Conservation (phyloP, 139 green algal species). For the Yamagishiella unicocca region DNA sequence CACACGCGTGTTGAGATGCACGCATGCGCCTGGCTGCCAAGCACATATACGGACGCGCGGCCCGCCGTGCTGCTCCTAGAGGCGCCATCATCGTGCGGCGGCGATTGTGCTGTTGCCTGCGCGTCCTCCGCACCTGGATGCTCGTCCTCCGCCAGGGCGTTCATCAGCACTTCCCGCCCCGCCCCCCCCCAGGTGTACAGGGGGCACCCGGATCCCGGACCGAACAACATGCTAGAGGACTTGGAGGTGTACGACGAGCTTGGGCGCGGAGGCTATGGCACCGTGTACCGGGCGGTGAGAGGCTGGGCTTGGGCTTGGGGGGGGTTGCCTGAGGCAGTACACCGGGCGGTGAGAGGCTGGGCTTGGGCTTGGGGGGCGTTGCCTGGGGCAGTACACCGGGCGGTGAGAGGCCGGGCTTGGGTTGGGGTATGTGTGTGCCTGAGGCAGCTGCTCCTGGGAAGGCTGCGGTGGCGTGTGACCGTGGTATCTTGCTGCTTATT, state of each 20-base stretch:
- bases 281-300: conserved; percentile 50
- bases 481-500: too few species aligned
- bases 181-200: conserved; percentile 36
- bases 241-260: conserved; percentile 57
- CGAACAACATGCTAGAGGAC: conserved; percentile 45
- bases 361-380: conserved; percentile 44
- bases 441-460: too few species aligned
- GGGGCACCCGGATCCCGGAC: conserved; percentile 44
- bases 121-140: too few species aligned
- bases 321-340: conserved; percentile 50
- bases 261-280: conserved; percentile 48
- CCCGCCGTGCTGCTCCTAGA: too few species aligned
- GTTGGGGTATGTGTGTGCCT: conserved; percentile 38
- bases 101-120: too few species aligned
- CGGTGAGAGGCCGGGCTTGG: conserved; percentile 49
- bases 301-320: conserved; percentile 43
- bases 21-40: too few species aligned
- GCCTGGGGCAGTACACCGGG: conserved; percentile 51
- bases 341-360: conserved; percentile 47
- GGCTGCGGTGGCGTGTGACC: too few species aligned
- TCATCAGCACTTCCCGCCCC: too few species aligned
- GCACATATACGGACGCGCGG: too few species aligned
- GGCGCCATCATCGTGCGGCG: too few species aligned
- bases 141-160: too few species aligned
- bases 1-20: too few species aligned